Evolutionary conservation across 805 yeast genomes (phyloP), one percentile per base, ranked within the genome.

Genomic region (Metschnikowia baotianmanensis): DNA sequence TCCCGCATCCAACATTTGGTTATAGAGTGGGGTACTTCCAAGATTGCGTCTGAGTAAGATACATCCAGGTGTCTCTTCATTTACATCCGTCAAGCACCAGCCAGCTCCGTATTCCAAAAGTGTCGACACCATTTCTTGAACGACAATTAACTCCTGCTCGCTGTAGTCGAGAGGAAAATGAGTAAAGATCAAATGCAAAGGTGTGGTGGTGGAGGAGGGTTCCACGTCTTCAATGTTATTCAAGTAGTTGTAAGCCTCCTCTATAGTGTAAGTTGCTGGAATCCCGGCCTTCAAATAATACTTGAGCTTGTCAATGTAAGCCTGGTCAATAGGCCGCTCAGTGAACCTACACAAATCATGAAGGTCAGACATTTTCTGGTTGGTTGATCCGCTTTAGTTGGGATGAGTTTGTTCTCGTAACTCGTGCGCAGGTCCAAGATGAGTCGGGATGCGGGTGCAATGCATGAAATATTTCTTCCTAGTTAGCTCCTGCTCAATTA

Each of bases 71-170:
- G 96, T 86, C 46, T 82, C 81, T 50, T 78, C 72, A 38, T 82
- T 76, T 43, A 70, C 74, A 58, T 89, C 95, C 2, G 80, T 67
- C 51, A 86, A 71, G 61, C 84, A 82, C 97, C 97, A 90, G 8
- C 95, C 95, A 0, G 96, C 96, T 21, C 97, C 97, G 58, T 80
- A 83, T 55, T 86, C 80, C 49, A 90, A 82, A 43, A 90, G 61
- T 16, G 69, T 72, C 21, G 78, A 77, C 43, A 87, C 79, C 79
- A 90, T 72, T 10, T 63, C 59, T 23, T 64, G 43, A 0, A 82
- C 72, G 1, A 77, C 68, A 3, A 33, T 36, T 1, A 57, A 48
- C 40, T 71, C 69, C 40, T 78, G 84, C 0, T 62, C 70, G 0
- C 63, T 53, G 2, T 62, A 43, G 45, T 77, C 76, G 0, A 75